Base-by-base conservation (phyloP, 129 eudicot species). In the Erigeron canadensis region DNA sequence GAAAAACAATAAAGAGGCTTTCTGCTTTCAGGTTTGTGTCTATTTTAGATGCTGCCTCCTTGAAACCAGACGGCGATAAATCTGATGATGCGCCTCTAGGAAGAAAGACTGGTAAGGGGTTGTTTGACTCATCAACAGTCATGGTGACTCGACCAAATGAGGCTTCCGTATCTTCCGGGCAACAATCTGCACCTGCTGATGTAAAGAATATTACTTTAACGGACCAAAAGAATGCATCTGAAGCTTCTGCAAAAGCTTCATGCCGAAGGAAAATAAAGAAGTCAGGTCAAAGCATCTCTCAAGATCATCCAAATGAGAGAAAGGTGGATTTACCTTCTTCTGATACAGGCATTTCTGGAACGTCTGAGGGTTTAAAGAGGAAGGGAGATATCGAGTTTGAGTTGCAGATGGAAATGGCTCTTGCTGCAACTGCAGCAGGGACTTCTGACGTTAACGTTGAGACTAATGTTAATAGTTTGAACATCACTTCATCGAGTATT, bases 381-480 rank as follows among this genome's bases (percentile, higher is more conserved):
- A 93, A 85, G 68, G 96, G 96, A 22, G 98, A 93, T 73, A 46
- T 93, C 70, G 98, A 93, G 72, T 93, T 89, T 75, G 90, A 85
- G 79, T 78, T 87, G 86, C 96, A 89, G 83, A 61, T 94, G 86
- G 81, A 89, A 75, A 94, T 94, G 93, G 96, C 98, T 71, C 82
- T 89, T 58, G 65, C 96, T 57, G 90, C 98, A 15, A 94, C 96
- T 56, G 81, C 88, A 70, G 72, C 77, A 18, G 83, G 15, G 50
- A 69, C 71, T 69, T 64, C 77, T 55, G 78, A 78, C 44, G 45
- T 10, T 65, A 57, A 67, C 56, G 59, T 37, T 46, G 73, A 43
- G 2, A 69, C 81, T 3, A 68, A 62, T 78, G 67, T 42, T 48
- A 67, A 70, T 51, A 81, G 37, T 28, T 71, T 71, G 21, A 51